Conservation (phyloP, 805 yeast genomes). For the Martiniozyma abietophila region DNA sequence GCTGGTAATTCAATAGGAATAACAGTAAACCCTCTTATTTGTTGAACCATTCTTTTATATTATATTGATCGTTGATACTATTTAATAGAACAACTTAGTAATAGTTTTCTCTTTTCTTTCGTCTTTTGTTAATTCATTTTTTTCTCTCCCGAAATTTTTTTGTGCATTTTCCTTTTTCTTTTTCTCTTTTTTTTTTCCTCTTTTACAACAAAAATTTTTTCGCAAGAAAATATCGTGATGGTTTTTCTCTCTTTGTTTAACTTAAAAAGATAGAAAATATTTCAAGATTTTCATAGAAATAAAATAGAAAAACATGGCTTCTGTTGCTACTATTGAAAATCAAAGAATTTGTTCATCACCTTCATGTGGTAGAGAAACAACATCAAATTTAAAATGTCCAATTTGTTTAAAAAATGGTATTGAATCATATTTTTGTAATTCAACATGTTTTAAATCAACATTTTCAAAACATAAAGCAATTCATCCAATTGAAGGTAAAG, state of each 20-base stretch:
- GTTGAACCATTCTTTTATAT: slow-evolving; percentile 2
- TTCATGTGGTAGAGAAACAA: slow-evolving; percentile 77
- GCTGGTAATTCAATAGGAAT: slow-evolving; percentile 38
- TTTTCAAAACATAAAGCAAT: slow-evolving; percentile 69
- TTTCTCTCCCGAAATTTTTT: too few species aligned
- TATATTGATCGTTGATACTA: too few species aligned
- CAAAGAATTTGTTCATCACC: slow-evolving; percentile 53
- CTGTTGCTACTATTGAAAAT: neutral
- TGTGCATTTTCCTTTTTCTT: too few species aligned
- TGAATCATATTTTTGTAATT: slow-evolving; percentile 66
- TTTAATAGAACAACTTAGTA: neutral
- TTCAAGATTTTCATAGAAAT: neutral
- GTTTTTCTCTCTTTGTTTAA: too few species aligned
- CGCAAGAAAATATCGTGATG: too few species aligned
- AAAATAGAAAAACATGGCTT: neutral
- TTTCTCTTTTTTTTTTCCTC: too few species aligned
- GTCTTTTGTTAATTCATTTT: neutral
- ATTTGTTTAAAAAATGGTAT: slow-evolving; percentile 70
- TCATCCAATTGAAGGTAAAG: slow-evolving; percentile 54
- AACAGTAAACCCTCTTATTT: slow-evolving; percentile 50
- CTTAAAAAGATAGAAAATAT: too few species aligned
- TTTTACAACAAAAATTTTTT: too few species aligned
- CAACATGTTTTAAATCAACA: slow-evolving; percentile 66
- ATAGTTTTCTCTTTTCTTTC: neutral
- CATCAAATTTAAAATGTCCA: slow-evolving; percentile 78